Conservation (phyloP, 805 yeast genomes). For the Candida chauliodis region DNA sequence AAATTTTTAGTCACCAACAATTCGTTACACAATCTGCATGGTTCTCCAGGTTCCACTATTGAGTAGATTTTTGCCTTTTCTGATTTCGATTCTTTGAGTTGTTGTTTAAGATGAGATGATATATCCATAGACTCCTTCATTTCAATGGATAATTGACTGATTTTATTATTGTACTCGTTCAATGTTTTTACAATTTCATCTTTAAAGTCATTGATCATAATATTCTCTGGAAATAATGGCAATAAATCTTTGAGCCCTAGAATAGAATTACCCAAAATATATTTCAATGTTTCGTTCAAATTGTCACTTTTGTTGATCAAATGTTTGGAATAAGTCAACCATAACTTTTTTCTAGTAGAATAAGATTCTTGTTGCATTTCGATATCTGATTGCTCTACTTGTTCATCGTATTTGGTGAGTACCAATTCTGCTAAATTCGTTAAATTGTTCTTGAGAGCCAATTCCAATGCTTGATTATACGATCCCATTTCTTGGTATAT, state of each 20-base stretch:
- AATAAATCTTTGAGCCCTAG: conserved; percentile 75
- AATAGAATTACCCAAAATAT: conserved; percentile 26
- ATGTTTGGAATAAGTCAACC: conserved; percentile 64
- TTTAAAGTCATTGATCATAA: conserved; percentile 77
- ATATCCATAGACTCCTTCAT: conserved; percentile 71
- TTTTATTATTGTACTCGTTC: conserved; percentile 64
- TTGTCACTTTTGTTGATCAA: conserved; percentile 35
- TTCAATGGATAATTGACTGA: conserved; percentile 64
- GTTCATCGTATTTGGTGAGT: conserved; percentile 29
- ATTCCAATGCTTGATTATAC: conserved; percentile 74
- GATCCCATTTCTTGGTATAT: conserved; percentile 61
- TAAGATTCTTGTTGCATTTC: conserved; percentile 33
- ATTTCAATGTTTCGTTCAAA: conserved; percentile 25
- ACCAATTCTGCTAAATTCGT: conserved; percentile 49
- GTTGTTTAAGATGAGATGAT: conserved; percentile 52
- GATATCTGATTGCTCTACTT: conserved; percentile 15
- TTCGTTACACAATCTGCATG: conserved; percentile 70
- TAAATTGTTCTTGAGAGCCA: conserved; percentile 64
- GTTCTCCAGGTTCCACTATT: conserved; percentile 76
- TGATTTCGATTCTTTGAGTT: conserved; percentile 46
- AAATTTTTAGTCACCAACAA: conserved; percentile 67
- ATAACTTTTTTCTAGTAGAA: conserved; percentile 58
- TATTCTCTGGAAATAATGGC: conserved; percentile 80
- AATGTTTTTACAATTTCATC: conserved; percentile 79
- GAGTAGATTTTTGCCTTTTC: conserved; percentile 48